A percentile compares a stretch with the other conserved stretches of the same genome.
Evolutionary conservation across 768 basidiomycete genomes (phyloP).

Genomic region (Auricularia sp.): DNA sequence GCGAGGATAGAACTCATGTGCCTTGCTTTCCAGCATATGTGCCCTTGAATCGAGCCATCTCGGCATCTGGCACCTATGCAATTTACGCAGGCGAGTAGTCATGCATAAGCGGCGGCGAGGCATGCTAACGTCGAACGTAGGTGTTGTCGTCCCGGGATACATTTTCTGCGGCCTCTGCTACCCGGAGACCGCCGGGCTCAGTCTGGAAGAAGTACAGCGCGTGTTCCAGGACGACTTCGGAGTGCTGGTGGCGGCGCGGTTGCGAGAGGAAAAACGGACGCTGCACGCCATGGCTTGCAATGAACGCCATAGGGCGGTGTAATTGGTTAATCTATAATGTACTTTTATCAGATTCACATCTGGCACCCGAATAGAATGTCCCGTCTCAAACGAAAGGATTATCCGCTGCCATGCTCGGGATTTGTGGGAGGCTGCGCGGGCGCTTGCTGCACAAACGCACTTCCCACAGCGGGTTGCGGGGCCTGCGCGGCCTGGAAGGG

Average conservation of each 20-base stretch:
- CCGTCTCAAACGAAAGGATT: too few relatives aligned
- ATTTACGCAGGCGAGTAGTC: conserved; percentile 63
- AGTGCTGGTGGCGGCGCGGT: not conserved
- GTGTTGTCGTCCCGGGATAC: conserved; percentile 41
- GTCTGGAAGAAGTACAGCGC: conserved; percentile 48
- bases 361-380: too few relatives aligned
- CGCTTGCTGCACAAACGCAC: too few relatives aligned
- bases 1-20: not conserved
- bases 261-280: not conserved
- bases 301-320: not conserved
- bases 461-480: too few relatives aligned
- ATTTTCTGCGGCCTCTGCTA: conserved; percentile 61
- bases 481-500: too few relatives aligned
- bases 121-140: not conserved
- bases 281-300: not conserved
- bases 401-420: too few relatives aligned
- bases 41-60: conserved; percentile 63
- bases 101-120: not conserved
- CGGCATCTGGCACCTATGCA: conserved; percentile 66
- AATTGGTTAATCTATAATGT: too few relatives aligned
- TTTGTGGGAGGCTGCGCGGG: too few relatives aligned
- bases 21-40: conserved; percentile 39
- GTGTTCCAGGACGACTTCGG: conserved; percentile 22
- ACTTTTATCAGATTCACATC: too few relatives aligned
- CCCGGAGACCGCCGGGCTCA: conserved; percentile 71